Evolutionary conservation across 177 flowering plant species (phyloP), one percentile per base, ranked within the genome.

Genomic region (Vitis hybrid): DNA sequence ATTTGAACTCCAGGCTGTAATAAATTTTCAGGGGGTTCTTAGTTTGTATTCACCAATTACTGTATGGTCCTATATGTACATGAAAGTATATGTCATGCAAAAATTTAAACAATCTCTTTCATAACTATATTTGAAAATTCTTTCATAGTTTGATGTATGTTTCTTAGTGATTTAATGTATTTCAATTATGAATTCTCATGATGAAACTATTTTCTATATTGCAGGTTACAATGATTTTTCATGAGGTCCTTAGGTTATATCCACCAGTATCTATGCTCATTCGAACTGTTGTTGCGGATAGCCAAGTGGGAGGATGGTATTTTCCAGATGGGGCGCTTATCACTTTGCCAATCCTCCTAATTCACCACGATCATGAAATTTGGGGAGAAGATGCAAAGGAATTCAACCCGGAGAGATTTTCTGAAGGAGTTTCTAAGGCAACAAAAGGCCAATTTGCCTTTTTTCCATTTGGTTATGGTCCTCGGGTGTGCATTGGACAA

Each of bases 391-490:
- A 80, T 56, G 81, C 80, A 6, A 30, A 66, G 3, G 83, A 82
- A 64, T 82, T 82, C 75, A 82, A 82, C 6, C 85, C 85, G 3
- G 80, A 82, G 56, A 79, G 85, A 34, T 82, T 82, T 57, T 34
- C 79, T 1, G 75, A 75, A 34, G 85, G 85, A 32, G 30, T 79
- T 62, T 74, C 77, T 3, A 79, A 79, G 61, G 82, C 80, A 11
- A 60, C 82, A 1, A 77, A 82, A 64, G 60, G 58, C 19, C 78
- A 60, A 57, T 45, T 39, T 14, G 17, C 69, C 1, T 82, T 72
- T 54, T 15, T 68, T 15, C 81, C 85, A 7, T 80, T 79, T n/a
- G 73, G 68, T 18, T 65, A 68, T 74, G 83, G 83, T 15, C 79
- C 82, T 39, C 51, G 79, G 17, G 60, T 75, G 2, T 77, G 83